These are phyloP conservation scores for Nigrograna mackinnonii DNA, from an alignment of 2,329 filamentous ascomycete genomes.

Conservation along the genomic window DNA sequence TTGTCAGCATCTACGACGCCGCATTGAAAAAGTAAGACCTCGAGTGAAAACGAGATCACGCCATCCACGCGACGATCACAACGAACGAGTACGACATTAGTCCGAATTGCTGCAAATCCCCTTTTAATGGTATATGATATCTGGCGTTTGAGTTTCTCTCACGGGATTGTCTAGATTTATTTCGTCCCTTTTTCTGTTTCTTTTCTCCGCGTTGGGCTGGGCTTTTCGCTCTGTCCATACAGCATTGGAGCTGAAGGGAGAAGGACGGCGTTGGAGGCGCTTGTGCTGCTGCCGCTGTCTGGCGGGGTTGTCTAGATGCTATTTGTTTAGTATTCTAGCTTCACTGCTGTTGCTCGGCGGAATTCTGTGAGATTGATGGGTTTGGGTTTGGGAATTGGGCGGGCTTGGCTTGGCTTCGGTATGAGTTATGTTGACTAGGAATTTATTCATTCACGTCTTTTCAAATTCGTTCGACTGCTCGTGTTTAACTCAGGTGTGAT, in stretches of 20 bases:
- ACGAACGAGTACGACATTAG: neutral
- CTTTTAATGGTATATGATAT: conserved; percentile 1
- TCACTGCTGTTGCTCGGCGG: neutral
- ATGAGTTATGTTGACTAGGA: neutral
- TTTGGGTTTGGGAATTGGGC: neutral
- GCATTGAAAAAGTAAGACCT: conserved; percentile 61
- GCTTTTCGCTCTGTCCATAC: neutral
- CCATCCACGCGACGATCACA: neutral
- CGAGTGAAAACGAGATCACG: no score
- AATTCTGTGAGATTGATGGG: neutral
- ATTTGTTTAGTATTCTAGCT: neutral
- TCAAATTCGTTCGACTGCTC: neutral
- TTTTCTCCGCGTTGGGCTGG: neutral
- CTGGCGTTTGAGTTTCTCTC: neutral
- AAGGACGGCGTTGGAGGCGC: conserved; percentile 22
- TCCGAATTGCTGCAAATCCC: neutral
- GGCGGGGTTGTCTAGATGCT: no score
- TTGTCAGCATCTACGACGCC: conserved; percentile 77
- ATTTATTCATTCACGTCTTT: neutral
- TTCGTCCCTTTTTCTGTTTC: neutral
- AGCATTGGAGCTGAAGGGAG: conserved; percentile 1
- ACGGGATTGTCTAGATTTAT: neutral
- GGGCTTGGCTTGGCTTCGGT: neutral
- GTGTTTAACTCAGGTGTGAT: no score
- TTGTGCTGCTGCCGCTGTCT: conserved; percentile 19